phyloP scores from a whole-genome alignment of 2,329 filamentous ascomycete genomes.

The Fusarium mundagurra region DNA sequence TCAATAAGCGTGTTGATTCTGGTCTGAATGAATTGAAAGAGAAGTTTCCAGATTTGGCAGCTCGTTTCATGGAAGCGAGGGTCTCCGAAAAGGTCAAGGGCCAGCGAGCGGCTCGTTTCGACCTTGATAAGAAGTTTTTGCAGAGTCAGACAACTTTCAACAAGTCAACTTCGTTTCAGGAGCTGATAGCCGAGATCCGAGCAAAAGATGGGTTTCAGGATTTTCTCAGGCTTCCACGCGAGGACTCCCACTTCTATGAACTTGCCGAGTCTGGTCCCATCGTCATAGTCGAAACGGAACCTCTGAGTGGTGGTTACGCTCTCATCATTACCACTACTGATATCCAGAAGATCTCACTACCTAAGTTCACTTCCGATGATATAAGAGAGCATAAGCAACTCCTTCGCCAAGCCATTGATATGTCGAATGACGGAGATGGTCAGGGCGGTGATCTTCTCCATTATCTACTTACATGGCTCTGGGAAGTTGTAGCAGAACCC shows the following conservation, averaged over 20 bases:
- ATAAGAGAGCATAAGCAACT: neutral
- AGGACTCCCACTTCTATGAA: neutral
- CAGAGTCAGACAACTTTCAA: neutral
- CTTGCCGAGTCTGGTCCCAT: neutral
- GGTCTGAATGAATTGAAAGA: neutral
- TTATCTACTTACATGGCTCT: neutral
- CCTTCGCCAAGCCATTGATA: neutral
- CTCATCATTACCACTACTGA: neutral
- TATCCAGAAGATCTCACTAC: neutral
- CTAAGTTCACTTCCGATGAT: neutral
- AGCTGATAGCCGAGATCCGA: neutral
- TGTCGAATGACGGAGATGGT: neutral
- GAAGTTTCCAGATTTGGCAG: neutral
- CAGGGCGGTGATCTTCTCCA: neutral
- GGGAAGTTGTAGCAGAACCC: neutral
- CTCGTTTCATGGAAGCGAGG: neutral
- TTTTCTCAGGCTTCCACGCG: neutral
- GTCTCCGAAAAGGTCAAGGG: neutral
- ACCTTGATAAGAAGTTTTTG: neutral
- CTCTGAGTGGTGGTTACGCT: neutral
- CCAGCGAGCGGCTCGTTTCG: neutral
- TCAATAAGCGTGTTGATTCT: neutral
- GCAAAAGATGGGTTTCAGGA: neutral
- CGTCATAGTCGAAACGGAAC: neutral
- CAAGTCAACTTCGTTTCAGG: neutral